phyloP scores from a whole-genome alignment of 352 stramenopile species.

The Thalassiosira oceanica region DNA sequence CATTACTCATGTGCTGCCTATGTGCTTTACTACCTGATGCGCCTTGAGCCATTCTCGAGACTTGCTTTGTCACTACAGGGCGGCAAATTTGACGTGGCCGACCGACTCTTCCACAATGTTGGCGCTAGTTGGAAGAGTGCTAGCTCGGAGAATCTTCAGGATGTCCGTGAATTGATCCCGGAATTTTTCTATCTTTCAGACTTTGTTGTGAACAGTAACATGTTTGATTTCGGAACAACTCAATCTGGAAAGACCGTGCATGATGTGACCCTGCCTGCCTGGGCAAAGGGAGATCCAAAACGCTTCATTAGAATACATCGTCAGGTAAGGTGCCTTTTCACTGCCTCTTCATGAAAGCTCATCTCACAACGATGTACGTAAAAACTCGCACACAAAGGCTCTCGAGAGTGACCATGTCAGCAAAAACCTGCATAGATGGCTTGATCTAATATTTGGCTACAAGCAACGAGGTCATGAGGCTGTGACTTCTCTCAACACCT shows the following conservation, averaged over 20 bases:
- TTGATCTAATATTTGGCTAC: slow-evolving; percentile 99
- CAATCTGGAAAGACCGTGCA: slow-evolving; percentile 85
- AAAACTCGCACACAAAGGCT: slow-evolving; percentile 78
- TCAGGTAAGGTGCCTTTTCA: slow-evolving; percentile 71
- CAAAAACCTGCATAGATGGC: slow-evolving; percentile 95
- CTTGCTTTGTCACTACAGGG: slow-evolving; percentile 93
- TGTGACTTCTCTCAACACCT: slow-evolving; percentile 94
- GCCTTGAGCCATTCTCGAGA: slow-evolving; percentile 97
- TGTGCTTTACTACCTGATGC: slow-evolving; percentile 98
- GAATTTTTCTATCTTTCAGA: slow-evolving; percentile 88
- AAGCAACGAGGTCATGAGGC: slow-evolving; percentile 93
- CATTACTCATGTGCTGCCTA: slow-evolving; percentile 94
- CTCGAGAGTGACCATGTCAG: slow-evolving; percentile 98
- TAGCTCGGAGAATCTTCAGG: slow-evolving; percentile 86
- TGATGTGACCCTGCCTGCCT: slow-evolving; percentile 95
- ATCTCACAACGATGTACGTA: background rate
- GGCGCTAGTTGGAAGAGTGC: slow-evolving; percentile 92
- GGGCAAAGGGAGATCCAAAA: slow-evolving; percentile 90
- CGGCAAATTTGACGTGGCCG: slow-evolving; percentile 93
- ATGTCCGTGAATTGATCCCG: slow-evolving; percentile 86
- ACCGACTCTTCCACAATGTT: slow-evolving; percentile 94
- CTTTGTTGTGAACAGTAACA: slow-evolving; percentile 86
- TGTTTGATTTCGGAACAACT: slow-evolving; percentile 85
- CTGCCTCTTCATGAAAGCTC: background rate
- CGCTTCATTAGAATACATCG: slow-evolving; percentile 93